Evolutionary conservation across 192 early-diverging fungal species (phyloP).

Genomic region (Pilobolus umbonatus): DNA sequence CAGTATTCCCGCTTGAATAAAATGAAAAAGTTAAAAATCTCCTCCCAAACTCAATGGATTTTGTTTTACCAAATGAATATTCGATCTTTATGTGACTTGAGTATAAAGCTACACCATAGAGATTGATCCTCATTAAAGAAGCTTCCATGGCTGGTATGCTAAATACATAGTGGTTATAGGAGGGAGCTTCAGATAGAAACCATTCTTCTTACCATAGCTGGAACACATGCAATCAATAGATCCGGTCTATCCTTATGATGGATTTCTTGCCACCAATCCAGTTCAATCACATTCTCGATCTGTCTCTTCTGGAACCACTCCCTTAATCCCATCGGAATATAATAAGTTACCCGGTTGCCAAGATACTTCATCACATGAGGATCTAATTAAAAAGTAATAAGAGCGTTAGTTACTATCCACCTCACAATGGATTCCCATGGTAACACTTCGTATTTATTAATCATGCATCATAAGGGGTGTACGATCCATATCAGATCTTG

Average conservation of each 20-base stretch:
- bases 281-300: constrained; percentile 46
- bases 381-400: constrained; percentile 20
- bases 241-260: constrained; percentile 35
- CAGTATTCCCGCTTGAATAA: constrained; percentile 31
- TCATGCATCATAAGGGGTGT: too few species aligned
- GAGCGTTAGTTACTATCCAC: not conserved
- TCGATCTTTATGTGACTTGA: constrained; percentile 26
- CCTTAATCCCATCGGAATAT: constrained; percentile 42
- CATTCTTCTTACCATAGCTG: constrained; percentile 31
- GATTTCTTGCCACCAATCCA: constrained; percentile 58
- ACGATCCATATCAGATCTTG: too few species aligned
- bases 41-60: not conserved
- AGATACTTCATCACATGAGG: constrained; percentile 33
- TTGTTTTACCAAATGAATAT: constrained; percentile 40
- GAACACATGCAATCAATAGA: constrained; percentile 38
- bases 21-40: not conserved
- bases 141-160: constrained; percentile 42
- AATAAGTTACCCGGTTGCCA: constrained; percentile 43
- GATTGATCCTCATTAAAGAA: constrained; percentile 42
- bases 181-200: constrained; percentile 4
- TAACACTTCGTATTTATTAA: not conserved
- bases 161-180: constrained; percentile 1
- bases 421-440: not conserved
- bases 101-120: constrained; percentile 45
- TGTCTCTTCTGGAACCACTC: constrained; percentile 37